Evolutionary conservation across 805 yeast species (phyloP).

Genomic region (Ogataea angusta): DNA sequence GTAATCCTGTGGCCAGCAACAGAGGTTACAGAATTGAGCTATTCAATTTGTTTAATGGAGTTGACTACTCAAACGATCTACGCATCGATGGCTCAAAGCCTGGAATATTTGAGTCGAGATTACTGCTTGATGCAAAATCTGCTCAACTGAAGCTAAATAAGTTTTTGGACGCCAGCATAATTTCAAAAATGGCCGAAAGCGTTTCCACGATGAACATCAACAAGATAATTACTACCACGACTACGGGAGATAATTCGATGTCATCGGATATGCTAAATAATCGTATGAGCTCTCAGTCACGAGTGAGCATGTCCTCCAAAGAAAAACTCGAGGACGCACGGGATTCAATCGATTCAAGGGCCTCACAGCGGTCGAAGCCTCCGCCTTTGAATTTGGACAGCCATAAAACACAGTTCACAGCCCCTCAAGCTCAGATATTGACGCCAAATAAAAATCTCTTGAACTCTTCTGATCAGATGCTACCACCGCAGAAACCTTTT

Average conservation of each 20-base stretch:
- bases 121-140: conserved; percentile 48
- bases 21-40: conserved; percentile 51
- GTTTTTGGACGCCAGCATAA: conserved; percentile 35
- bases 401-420: not conserved
- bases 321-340: conserved; percentile 8
- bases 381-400: conserved; percentile 2
- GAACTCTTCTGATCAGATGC: conserved; percentile 17
- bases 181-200: conserved; percentile 36
- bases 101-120: conserved; percentile 57
- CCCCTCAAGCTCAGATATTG: conserved; percentile 13
- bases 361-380: not conserved
- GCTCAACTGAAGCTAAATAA: conserved; percentile 43
- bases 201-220: conserved; percentile 34
- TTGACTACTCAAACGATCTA: conserved; percentile 42
- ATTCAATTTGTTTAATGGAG: conserved; percentile 55
- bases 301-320: conserved; percentile 5
- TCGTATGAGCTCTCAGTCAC: conserved; percentile 10
- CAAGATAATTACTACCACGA: conserved; percentile 25
- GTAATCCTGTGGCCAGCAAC: conserved; percentile 37
- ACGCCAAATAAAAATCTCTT: conserved; percentile 23
- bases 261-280: conserved; percentile 1
- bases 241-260: conserved; percentile 13
- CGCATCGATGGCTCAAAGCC: conserved; percentile 60
- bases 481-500: conserved; percentile 25
- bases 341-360: conserved; percentile 6